Percentiles rank a stretch among this genome's conserved stretches.
Evolutionary conservation across 345 rosid species (phyloP).

Genomic region (Viola odorata): DNA sequence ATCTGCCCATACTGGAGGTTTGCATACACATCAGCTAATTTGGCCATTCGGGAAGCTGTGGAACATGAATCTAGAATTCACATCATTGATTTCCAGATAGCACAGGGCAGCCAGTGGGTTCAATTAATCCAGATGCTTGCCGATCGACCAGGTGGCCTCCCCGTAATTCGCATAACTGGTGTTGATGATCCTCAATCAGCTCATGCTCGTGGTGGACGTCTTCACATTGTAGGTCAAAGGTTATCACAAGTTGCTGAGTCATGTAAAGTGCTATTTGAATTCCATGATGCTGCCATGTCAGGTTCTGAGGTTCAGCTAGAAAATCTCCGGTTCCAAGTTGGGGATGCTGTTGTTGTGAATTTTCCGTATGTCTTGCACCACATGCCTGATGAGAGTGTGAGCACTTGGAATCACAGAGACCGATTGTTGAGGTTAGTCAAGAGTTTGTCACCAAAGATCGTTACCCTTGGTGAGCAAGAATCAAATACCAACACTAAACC

Average conservation of each 20-base stretch:
- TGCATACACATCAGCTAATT: constrained; percentile 79
- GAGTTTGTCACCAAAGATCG: constrained; percentile 71
- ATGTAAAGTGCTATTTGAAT: constrained; percentile 63
- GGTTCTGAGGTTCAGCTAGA: constrained; percentile 57
- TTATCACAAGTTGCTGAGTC: constrained; percentile 44
- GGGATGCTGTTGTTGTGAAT: constrained; percentile 84
- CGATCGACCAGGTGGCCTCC: constrained; percentile 63
- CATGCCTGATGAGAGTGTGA: constrained; percentile 98
- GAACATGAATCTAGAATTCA: constrained; percentile 60
- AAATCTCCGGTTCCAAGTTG: constrained; percentile 52
- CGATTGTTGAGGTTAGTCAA: constrained; percentile 68
- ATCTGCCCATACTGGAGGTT: constrained; percentile 92
- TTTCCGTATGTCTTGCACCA: constrained; percentile 86
- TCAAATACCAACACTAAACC: constrained; percentile 80
- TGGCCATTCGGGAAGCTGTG: constrained; percentile 55
- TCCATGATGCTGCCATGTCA: constrained; percentile 69
- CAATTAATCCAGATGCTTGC: constrained; percentile 53
- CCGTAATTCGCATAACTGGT: constrained; percentile 68
- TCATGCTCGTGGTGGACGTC: constrained; percentile 94
- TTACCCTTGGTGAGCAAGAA: constrained; percentile 75
- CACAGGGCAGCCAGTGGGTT: constrained; percentile 83
- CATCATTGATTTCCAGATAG: constrained; percentile 83
- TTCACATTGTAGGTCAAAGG: constrained; percentile 55
- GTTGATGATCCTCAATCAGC: constrained; percentile 88
- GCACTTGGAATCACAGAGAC: constrained; percentile 70